Base-by-base conservation (phyloP, 2,329 filamentous ascomycete genomes). In the Chaetomium sp. region DNA sequence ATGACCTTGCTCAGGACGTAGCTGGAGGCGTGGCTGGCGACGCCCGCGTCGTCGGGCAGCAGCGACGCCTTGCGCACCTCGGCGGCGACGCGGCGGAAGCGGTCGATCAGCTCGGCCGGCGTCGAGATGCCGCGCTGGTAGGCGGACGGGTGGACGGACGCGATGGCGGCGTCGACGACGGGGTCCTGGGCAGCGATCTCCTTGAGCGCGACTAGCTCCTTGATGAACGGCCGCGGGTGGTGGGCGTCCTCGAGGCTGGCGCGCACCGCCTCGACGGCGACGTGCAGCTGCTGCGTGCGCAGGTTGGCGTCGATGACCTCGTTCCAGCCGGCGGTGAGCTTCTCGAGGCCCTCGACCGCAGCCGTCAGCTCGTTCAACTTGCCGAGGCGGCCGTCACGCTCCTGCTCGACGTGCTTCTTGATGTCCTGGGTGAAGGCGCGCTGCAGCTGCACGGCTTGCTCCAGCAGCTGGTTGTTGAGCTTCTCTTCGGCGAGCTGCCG, bases 61-160 rank as follows among this genome's bases (percentile, higher is more conserved):
- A 99, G 85, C 53, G 90, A 90, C 23, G 95, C 95, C 83, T 99
- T 99, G 76, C 95, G 88, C 49, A 99, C 95, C 80, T 99, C 95
- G 63, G 82, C 81, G 2, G 95, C 92, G 19, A 99, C 95, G 58
- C 93, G 90, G 51, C 95, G 89, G 89, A 99, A 99, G 68, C 95
- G 90, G 79, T 99, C 95, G 70, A 98, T 91, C 38, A 99, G 87
- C 77, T 96, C 91, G 25, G 93, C 84, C 0, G 91, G 83, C 16
- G 90, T 92, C 27, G 93, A 88, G 64, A 99, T 88, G 65, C 95
- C 95, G 63, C 90, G 90, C 80, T 98, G 95, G 81, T 99, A 99
- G 23, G 95, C 92, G 12, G 86, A 82, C 3, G 95, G 95, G 81
- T 96, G 96, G 78, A 99, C 96, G 33, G 93, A 96, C n/a, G 91